Evolutionary conservation across 495 filamentous ascomycete species (phyloP), one percentile per base, ranked within the genome.

Genomic region (Daldinia caldariorum): DNA sequence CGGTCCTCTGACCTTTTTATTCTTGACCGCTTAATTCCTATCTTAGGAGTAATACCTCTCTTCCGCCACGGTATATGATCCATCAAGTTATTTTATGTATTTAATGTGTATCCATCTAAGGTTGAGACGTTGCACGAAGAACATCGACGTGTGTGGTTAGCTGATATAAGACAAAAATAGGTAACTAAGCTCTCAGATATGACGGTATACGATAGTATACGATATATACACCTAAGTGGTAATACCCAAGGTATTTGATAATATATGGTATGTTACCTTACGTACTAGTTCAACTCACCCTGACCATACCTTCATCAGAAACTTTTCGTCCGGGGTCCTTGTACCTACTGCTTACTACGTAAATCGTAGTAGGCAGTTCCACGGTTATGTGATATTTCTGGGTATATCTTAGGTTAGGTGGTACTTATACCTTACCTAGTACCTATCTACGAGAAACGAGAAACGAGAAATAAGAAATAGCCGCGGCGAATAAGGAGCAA

Each of bases 401-500:
- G n/a, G n/a, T n/a, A n/a, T n/a, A n/a, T n/a, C n/a, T n/a, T n/a
- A n/a, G n/a, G n/a, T n/a, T n/a, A n/a, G n/a, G n/a, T n/a, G n/a
- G n/a, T n/a, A n/a, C n/a, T n/a, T n/a, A n/a, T n/a, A n/a, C n/a
- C n/a, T n/a, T n/a, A n/a, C n/a, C n/a, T n/a, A 26, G 26, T 1
- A 26, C 1, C 1, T 26, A 26, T 26, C 26, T 26, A 26, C 26
- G 26, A 26, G 26, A 26, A 26, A 26, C 26, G 26, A 26, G 26
- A 26, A 26, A 26, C 26, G 1, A 26, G 26, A 26, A 26, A 26
- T 26, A 26, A 66, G 43, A 62, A 34, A 45, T 22, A 14, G 51
- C 37, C 50, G 65, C 70, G 65, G 70, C 70, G 69, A 69, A 62
- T 58, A 31, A 29, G 20, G 62, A 69, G 61, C 12, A 22, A 69